Evolutionary conservation across 2,329 filamentous ascomycete genomes (phyloP), one percentile per base, ranked within the genome.

Genomic region (Dactylellina leptospora): DNA sequence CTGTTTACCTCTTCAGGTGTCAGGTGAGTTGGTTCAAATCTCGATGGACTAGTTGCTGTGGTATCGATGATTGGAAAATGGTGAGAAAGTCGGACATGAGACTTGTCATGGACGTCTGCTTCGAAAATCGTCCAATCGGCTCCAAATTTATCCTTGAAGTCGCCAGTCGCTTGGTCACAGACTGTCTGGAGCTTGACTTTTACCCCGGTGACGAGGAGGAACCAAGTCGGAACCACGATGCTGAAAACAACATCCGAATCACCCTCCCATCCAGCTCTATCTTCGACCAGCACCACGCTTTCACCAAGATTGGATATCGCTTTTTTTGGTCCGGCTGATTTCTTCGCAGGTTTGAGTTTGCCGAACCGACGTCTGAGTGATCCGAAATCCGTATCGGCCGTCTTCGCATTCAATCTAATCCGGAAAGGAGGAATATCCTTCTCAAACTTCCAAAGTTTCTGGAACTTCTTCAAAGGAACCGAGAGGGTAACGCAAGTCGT

Each of bases 201-300:
- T 23, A 10, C 28, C 13, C 2, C 45, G 40, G 42, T n/a, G n/a
- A 75, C 48, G n/a, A 76, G 22, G 9, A 33, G 30, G 6, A 53
- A 56, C 74, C 70, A 75, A 2, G 74, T 56, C 4, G 75, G 75
- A 18, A 73, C 70, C 64, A 73, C 61, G 33, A 73, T 74, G 22
- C 64, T 71, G 9, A 73, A 27, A 16, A 76, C 13, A 40, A 76
- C 48, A 16, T 61, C 27, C 1, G 71, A 73, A 2, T 40, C 56
- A 27, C 75, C 75, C 3, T 45, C 13, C 74, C 74, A 76, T 22
- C 74, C 74, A 13, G 36, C 25, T 10, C 38, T 54, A 36, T 75
- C 74, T 38, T 76, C 66, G 13, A 6, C 6, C 13, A 33, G 6
- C 13, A 6, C 13, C 30, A 13, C 30, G 6, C 6, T 33, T 33